These are phyloP conservation scores for Wallacemonas sp. DNA, from an alignment of 208 protist species.

Conservation along the genomic window DNA sequence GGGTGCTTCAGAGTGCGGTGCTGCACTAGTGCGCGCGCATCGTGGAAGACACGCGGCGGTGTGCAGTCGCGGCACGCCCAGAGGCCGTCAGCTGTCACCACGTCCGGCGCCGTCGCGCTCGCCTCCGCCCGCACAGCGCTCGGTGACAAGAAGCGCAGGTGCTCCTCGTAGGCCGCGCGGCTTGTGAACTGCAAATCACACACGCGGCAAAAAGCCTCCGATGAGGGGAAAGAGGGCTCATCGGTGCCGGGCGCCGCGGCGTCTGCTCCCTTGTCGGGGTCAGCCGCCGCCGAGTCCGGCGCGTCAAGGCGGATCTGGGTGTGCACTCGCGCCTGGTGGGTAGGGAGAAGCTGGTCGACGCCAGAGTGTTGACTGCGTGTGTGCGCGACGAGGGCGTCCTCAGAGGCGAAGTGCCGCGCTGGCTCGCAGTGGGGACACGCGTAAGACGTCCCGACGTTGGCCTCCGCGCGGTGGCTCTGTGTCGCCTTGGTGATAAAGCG, in stretches of 20 bases:
- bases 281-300: not conserved
- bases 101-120: not conserved
- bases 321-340: slow-evolving; percentile 29
- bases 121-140: slow-evolving; percentile 15
- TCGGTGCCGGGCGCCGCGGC: not conserved
- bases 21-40: slow-evolving; percentile 34
- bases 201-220: slow-evolving; percentile 18
- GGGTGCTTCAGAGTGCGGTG: slow-evolving; percentile 27
- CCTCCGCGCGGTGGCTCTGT: not conserved
- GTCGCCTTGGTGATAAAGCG: slow-evolving; percentile 30
- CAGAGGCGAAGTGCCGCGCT: slow-evolving; percentile 19
- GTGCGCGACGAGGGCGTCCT: slow-evolving; percentile 27
- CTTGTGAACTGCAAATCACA: slow-evolving; percentile 32
- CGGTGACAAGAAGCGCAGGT: slow-evolving; percentile 33
- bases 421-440: slow-evolving; percentile 17
- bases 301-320: slow-evolving; percentile 10
- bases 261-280: not conserved
- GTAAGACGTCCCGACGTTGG: not conserved
- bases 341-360: slow-evolving; percentile 14
- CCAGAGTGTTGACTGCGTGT: slow-evolving; percentile 15
- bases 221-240: not conserved
- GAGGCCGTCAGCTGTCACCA: not conserved
- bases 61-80: slow-evolving; percentile 20
- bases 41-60: slow-evolving; percentile 15
- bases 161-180: slow-evolving; percentile 24